Base-by-base conservation (phyloP, 1,284 basidiomycete species). In the Pseudozyma thailandica region DNA sequence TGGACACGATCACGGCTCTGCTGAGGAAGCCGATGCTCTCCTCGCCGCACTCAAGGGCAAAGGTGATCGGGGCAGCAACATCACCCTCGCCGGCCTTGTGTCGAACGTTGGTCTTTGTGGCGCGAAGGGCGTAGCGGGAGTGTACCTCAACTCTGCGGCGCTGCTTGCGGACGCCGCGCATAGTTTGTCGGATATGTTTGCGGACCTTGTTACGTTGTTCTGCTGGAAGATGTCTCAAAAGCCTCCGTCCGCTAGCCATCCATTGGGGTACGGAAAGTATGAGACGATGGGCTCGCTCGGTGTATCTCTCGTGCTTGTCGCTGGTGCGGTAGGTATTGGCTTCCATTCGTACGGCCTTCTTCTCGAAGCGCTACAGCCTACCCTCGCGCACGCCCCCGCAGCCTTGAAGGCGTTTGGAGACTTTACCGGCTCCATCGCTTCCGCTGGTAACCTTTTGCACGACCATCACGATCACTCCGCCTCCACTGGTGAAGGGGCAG, bases 151-250 rank as follows among this genome's bases (percentile, higher is more conserved):
- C 81, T 94, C 92, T 6, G 93, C 94, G 2, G 90, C 92, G 1
- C 85, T 98, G 48, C 86, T 98, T 9, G 95, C 96, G 3, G 95
- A 98, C 79, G 94, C 95, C 0, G 94, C 92, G 2, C 95, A 98
- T 82, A 92, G 91, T n/a, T 77, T 94, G 41, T 92, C 91, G 66
- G 79, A 95, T 84, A 86, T 94, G 23, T 84, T 94, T 54, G 92
- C 91, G 6, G 96, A 98, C 85, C 89, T 98, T 72, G 92, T 98
- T 45, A 94, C 93, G 2, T 87, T 98, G 18, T 90, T 92, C 74
- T 92, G 91, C 78, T 97, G 94, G 92, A 89, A 89, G 53, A 87
- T 96, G 61, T 93, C 92, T 2, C 88, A 92, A 54, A 89, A 88
- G 78, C 88, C 90, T 18, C 90, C 93, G 2, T 90, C 90, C 6